Percentiles rank a stretch among this genome's conserved stretches.
phyloP scores from a whole-genome alignment of 805 yeast genomes.

The Yarrowia porcina region DNA sequence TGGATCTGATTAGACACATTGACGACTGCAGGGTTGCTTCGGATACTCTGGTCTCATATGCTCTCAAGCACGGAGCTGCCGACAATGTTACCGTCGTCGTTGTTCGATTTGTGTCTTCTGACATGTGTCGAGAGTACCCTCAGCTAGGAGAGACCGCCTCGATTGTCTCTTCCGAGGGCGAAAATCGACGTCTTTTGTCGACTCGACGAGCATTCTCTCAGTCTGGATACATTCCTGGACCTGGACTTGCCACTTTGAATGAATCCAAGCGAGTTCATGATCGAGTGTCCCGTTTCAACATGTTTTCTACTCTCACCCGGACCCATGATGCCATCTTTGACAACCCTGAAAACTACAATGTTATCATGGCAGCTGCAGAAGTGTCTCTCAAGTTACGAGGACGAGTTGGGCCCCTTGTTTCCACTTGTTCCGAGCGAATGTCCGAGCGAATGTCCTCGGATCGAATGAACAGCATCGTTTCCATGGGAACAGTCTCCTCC shows the following conservation, averaged over 20 bases:
- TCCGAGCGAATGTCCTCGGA: neutral
- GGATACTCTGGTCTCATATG: slow-evolving; percentile 26
- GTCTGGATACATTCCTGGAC: slow-evolving; percentile 17
- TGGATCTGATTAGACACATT: slow-evolving; percentile 49
- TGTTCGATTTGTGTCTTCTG: slow-evolving; percentile 25
- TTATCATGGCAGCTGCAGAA: slow-evolving; percentile 18
- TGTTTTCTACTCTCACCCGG: neutral
- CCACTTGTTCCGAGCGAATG: neutral
- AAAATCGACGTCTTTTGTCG: neutral
- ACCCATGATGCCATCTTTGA: slow-evolving; percentile 23
- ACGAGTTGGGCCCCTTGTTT: neutral
- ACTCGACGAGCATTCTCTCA: slow-evolving; percentile 8
- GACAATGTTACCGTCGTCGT: slow-evolving; percentile 33
- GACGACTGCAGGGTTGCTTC: slow-evolving; percentile 27
- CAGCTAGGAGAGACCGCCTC: neutral
- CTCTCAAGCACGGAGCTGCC: neutral
- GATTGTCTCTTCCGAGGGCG: neutral
- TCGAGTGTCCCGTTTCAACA: neutral
- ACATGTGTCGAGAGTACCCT: slow-evolving; percentile 11
- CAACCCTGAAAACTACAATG: slow-evolving; percentile 1
- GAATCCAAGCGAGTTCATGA: slow-evolving; percentile 3
- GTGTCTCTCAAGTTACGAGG: neutral
- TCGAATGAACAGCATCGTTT: slow-evolving; percentile 1
- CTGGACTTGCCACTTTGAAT: slow-evolving; percentile 4
- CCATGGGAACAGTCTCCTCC: neutral